These are phyloP conservation scores for Talaromyces albobiverticillius DNA, from an alignment of 2,329 filamentous ascomycete genomes.

Conservation along the genomic window DNA sequence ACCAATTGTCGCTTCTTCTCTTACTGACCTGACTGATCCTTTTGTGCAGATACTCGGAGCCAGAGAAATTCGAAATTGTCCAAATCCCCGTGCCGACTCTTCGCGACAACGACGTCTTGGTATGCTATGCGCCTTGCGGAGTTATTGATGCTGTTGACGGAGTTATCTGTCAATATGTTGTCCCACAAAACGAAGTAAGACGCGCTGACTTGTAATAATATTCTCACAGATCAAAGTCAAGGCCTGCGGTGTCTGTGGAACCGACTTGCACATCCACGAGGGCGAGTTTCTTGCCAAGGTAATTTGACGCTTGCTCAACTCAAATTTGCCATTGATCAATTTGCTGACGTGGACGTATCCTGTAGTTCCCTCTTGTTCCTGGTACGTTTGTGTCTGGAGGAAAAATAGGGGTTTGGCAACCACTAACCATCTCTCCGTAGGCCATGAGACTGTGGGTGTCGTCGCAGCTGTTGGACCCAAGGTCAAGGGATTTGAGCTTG, in stretches of 20 bases:
- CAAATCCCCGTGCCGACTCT: slow-evolving; percentile 61
- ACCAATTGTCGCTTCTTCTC: background rate
- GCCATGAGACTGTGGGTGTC: slow-evolving; percentile 66
- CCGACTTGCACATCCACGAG: slow-evolving; percentile 56
- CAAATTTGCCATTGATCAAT: background rate
- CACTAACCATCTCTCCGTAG: slow-evolving; percentile 27
- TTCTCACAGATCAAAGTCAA: slow-evolving; percentile 59
- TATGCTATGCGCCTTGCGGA: slow-evolving; percentile 23
- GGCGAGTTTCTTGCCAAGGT: slow-evolving; percentile 63
- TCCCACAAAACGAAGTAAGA: background rate
- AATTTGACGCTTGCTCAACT: slow-evolving; percentile 17
- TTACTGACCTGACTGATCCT: background rate
- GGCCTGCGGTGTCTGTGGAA: slow-evolving; percentile 63
- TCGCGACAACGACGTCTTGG: slow-evolving; percentile 59
- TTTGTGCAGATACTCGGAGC: slow-evolving; percentile 57
- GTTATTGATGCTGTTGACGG: slow-evolving; percentile 12
- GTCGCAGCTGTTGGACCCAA: slow-evolving; percentile 59
- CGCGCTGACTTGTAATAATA: background rate
- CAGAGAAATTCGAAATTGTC: slow-evolving; percentile 59
- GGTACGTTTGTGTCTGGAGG: slow-evolving; percentile 29
- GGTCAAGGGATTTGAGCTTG: slow-evolving; percentile 59
- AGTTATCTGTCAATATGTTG: background rate
- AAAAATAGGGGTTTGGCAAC: background rate
- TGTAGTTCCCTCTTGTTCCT: slow-evolving; percentile 62
- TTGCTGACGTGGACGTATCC: slow-evolving; percentile 5